A percentile compares a stretch with the other conserved stretches of the same genome.
Evolutionary conservation across 73 alveolate genomes (phyloP).

Genomic region (Symbiodinium pilosum): DNA sequence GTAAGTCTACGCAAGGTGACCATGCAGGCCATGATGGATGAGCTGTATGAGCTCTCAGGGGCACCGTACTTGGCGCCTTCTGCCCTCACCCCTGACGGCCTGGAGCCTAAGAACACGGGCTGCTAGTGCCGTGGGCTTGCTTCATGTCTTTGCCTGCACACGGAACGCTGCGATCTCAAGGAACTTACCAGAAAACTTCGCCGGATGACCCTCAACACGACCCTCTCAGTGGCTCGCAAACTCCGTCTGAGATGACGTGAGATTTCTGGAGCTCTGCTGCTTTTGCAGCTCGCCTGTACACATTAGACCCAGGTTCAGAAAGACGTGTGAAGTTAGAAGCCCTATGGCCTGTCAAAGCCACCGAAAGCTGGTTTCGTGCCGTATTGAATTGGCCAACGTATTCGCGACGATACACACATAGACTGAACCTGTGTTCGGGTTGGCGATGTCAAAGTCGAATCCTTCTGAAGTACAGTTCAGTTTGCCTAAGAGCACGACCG

Average conservation of each 20-base stretch:
- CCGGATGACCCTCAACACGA: constrained; percentile 73
- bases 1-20: constrained; percentile 13
- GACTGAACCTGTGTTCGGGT: neutral
- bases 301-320: neutral
- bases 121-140: neutral
- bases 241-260: constrained; percentile 77
- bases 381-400: too few species aligned
- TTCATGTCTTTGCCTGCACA: too few species aligned
- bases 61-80: neutral
- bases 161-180: neutral
- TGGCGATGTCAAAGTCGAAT: too few species aligned
- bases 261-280: too few species aligned
- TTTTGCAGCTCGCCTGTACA: neutral
- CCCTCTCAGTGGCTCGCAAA: constrained; percentile 33
- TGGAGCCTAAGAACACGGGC: neutral
- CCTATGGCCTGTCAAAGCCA: neutral
- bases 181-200: constrained; percentile 17
- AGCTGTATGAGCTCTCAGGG: constrained; percentile 49
- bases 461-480: too few species aligned
- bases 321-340: neutral
- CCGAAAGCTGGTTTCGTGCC: neutral
- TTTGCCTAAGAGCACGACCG: neutral
- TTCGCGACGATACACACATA: too few species aligned
- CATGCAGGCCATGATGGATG: constrained; percentile 61
- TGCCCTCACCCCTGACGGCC: constrained; percentile 48